Percentiles rank a stretch among this genome's conserved stretches.
Conservation (phyloP, 2,329 filamentous ascomycete genomes). For the Aureobasidium sp. region DNA sequence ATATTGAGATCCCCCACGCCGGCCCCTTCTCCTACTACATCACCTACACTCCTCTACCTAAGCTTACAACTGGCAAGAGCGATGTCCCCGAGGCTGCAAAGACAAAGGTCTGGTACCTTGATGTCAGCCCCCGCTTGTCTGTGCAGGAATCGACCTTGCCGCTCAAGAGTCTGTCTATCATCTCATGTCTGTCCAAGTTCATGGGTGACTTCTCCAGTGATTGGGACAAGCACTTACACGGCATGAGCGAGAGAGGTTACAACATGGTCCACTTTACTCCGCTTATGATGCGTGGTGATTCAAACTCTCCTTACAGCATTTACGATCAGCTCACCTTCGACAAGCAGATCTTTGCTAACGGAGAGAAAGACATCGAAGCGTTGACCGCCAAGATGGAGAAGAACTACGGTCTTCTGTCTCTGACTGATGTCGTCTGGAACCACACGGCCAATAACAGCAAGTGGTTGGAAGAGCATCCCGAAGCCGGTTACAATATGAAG, state of each 20-base stretch:
- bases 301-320: slow-evolving; percentile 95
- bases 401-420: slow-evolving; percentile 73
- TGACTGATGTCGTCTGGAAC: slow-evolving; percentile 97
- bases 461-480: slow-evolving; percentile 91
- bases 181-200: slow-evolving; percentile 95
- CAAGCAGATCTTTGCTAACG: slow-evolving; percentile 69
- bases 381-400: slow-evolving; percentile 77
- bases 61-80: slow-evolving; percentile 55
- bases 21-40: slow-evolving; percentile 94
- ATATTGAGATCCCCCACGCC: slow-evolving; percentile 72
- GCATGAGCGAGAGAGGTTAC: slow-evolving; percentile 86
- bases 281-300: slow-evolving; percentile 76
- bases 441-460: slow-evolving; percentile 93
- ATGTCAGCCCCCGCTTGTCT: slow-evolving; percentile 75
- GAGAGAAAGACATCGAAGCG: slow-evolving; percentile 71
- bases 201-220: slow-evolving; percentile 88
- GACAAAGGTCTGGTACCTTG: slow-evolving; percentile 81
- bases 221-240: slow-evolving; percentile 82
- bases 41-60: slow-evolving; percentile 80
- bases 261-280: slow-evolving; percentile 99
- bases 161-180: slow-evolving; percentile 79
- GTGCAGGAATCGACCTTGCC: slow-evolving; percentile 70
- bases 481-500: slow-evolving; percentile 87
- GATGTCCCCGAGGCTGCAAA: slow-evolving; percentile 43
- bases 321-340: slow-evolving; percentile 91